Conservation (phyloP, 1,139 yeast genomes). For the Suhomyces kunorum region DNA sequence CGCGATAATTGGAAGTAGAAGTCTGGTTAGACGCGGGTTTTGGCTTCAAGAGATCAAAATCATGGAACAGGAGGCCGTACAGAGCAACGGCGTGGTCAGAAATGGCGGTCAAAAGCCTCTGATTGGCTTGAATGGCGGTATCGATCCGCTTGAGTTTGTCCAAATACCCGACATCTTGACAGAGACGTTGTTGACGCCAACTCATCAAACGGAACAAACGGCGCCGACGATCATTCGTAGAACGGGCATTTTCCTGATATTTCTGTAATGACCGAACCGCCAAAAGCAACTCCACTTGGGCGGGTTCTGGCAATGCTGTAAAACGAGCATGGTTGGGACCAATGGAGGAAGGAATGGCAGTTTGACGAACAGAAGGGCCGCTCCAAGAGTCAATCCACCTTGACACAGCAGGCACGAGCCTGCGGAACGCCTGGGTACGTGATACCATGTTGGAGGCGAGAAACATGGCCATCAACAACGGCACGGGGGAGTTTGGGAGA, state of each 20-base stretch:
- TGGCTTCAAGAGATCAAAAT: conserved; percentile 37
- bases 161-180: conserved; percentile 56
- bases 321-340: conserved; percentile 19
- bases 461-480: conserved; percentile 33
- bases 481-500: conserved; percentile 25
- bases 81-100: conserved; percentile 40
- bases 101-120: conserved; percentile 44
- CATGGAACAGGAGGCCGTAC: conserved; percentile 41
- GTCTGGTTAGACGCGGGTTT: conserved; percentile 18
- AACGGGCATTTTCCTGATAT: conserved; percentile 43
- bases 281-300: conserved; percentile 42
- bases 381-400: conserved; percentile 1
- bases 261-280: conserved; percentile 53
- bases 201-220: conserved; percentile 50
- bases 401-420: conserved; percentile 11
- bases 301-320: conserved; percentile 19
- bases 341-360: conserved; percentile 7
- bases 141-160: conserved; percentile 53
- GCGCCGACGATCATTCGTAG: conserved; percentile 48
- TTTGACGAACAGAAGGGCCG: conserved; percentile 4
- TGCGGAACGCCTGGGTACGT: conserved; percentile 24
- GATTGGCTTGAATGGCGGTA: conserved; percentile 45
- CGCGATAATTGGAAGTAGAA: conserved; percentile 50
- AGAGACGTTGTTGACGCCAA: conserved; percentile 56
- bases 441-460: conserved; percentile 36